Percentiles rank a stretch among this genome's conserved stretches.
These are phyloP conservation scores for Alternaria brassicicola DNA, from an alignment of 2,329 filamentous ascomycete genomes.

Conservation along the genomic window DNA sequence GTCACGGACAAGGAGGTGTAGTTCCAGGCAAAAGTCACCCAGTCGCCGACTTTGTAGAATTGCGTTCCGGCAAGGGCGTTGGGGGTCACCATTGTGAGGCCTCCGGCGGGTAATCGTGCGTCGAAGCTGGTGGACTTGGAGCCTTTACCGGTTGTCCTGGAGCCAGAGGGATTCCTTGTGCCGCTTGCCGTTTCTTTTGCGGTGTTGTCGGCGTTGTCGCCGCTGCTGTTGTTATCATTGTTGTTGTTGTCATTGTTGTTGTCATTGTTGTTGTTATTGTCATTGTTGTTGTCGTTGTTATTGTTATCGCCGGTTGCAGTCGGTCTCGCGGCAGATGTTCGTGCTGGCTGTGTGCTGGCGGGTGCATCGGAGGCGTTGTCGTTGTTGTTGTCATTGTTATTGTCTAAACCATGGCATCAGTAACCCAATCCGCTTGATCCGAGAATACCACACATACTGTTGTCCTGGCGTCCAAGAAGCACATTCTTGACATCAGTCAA, in stretches of 20 bases:
- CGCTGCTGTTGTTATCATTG: constrained; percentile 18
- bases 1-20: constrained; percentile 68
- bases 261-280: constrained; percentile 14
- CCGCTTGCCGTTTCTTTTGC: constrained; percentile 24
- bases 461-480: constrained; percentile 41
- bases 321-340: constrained; percentile 12
- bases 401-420: constrained; percentile 4
- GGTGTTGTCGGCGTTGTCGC: constrained; percentile 19
- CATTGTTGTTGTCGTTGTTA: constrained; percentile 11
- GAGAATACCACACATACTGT: constrained; percentile 23
- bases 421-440: not conserved
- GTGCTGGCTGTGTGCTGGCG: constrained; percentile 17
- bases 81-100: constrained; percentile 67
- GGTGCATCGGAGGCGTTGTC: constrained; percentile 23
- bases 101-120: constrained; percentile 61
- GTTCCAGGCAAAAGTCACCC: constrained; percentile 70
- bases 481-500: constrained; percentile 36
- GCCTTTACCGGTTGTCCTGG: constrained; percentile 27
- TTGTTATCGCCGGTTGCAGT: constrained; percentile 18
- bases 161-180: constrained; percentile 28
- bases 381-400: constrained; percentile 5
- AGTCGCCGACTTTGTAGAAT: constrained; percentile 69
- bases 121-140: constrained; percentile 53
- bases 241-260: constrained; percentile 23
- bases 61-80: constrained; percentile 55